Evolutionary conservation across 805 yeast genomes (phyloP), one percentile per base, ranked within the genome.

Genomic region (Candida vaughaniae): DNA sequence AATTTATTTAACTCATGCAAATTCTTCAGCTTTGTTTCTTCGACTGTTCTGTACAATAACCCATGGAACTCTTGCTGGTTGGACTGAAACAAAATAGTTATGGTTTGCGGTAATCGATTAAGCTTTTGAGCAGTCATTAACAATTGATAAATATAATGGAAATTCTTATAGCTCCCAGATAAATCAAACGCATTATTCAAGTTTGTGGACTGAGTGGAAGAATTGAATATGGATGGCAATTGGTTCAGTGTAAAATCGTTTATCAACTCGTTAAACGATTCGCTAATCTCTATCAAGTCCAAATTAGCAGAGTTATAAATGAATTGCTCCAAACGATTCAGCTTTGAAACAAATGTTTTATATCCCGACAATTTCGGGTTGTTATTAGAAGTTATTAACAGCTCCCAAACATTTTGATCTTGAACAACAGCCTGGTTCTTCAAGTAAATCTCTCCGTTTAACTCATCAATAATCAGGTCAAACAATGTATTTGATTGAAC

Each of bases 391-490:
- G 45, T 36, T 41, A 42, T 7, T 2, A 42, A 28, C 23, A 22
- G 12, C 9, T 42, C 53, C 65, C 65, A 58, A 18, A 50, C 43
- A 27, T 34, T 45, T 22, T 22, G 16, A 7, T 35, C 45, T 43
- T 27, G 29, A 35, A 25, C 38, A 29, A 32, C 35, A 27, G 11
- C 30, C 3, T 31, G 33, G 14, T 33, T 31, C 31, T 45, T 45
- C 22, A 43, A 64, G 49, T 82, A 86, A n/a, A 85, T 64, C 38
- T 85, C 82, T 31, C 71, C 73, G 41, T 78, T 80, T 28, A 88
- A 62, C 51, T 89, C 95, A 44, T 85, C 95, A n/a, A 85, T 65
- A 14, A 90, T 65, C 44, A 77, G 76, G 31, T 82, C 88, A 50
- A 83, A 82, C 19, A 90, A 62, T 28, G 74, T 71, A 39, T 76